Evolutionary conservation across 2,329 filamentous ascomycete genomes (phyloP).

Genomic region (Sclerotinia nivalis): DNA sequence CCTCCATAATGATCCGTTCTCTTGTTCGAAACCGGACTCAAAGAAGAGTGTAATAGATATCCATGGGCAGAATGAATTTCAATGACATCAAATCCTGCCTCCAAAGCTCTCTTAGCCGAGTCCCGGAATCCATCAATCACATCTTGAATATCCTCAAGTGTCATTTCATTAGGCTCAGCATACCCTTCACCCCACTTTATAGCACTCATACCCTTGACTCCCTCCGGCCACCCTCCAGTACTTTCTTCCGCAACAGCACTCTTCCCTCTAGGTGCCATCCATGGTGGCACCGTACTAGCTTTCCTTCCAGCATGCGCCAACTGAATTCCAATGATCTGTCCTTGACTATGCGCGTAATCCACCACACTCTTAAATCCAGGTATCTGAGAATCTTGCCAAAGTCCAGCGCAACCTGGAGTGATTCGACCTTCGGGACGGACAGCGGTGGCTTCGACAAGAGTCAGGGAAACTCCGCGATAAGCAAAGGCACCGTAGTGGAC

Average conservation of each 20-base stretch:
- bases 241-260: slow-evolving; percentile 38
- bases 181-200: slow-evolving; percentile 59
- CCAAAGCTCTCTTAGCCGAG: slow-evolving; percentile 42
- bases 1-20: slow-evolving; percentile 67
- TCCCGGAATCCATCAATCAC: slow-evolving; percentile 43
- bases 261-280: slow-evolving; percentile 38
- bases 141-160: slow-evolving; percentile 43
- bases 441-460: slow-evolving; percentile 42
- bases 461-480: slow-evolving; percentile 41
- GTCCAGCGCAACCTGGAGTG: slow-evolving; percentile 37
- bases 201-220: slow-evolving; percentile 54
- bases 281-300: slow-evolving; percentile 43
- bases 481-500: slow-evolving; percentile 40
- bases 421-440: slow-evolving; percentile 42
- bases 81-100: slow-evolving; percentile 62
- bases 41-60: slow-evolving; percentile 66
- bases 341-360: slow-evolving; percentile 50
- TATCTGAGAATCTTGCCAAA: slow-evolving; percentile 45
- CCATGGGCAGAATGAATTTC: slow-evolving; percentile 65
- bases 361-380: slow-evolving; percentile 42
- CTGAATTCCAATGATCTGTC: slow-evolving; percentile 69
- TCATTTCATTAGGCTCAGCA: slow-evolving; percentile 60
- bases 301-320: slow-evolving; percentile 63
- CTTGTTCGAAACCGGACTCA: slow-evolving; percentile 59
- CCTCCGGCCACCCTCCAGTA: slow-evolving; percentile 44